Percentiles rank a stretch among this genome's conserved stretches.
Conservation (phyloP, 2,329 filamentous ascomycete species). For the Colletotrichum sp. region DNA sequence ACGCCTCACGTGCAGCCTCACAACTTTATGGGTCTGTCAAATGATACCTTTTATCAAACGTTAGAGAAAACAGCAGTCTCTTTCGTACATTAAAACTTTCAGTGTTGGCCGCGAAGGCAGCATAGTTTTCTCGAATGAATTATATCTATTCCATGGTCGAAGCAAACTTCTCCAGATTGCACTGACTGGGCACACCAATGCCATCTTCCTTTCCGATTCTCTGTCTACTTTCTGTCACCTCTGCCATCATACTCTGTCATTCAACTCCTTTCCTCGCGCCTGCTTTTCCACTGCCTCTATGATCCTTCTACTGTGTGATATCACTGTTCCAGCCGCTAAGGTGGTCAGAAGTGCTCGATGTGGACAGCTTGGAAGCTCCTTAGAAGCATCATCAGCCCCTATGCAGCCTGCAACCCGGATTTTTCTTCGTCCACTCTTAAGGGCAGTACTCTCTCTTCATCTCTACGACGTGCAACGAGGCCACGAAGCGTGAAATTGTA, state of each 20-base stretch:
- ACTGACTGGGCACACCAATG: background rate
- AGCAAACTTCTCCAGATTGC: fast-evolving
- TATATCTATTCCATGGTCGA: background rate
- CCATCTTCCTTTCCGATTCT: background rate
- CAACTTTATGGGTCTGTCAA: too few species aligned
- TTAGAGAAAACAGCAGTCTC: background rate
- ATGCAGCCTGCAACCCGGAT: background rate
- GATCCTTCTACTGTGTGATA: background rate
- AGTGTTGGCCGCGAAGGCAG: background rate
- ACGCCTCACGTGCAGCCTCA: background rate
- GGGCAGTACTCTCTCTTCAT: background rate
- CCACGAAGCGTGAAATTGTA: background rate
- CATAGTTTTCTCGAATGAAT: background rate
- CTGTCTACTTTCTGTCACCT: background rate
- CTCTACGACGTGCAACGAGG: background rate
- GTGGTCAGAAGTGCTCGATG: background rate
- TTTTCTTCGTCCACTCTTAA: background rate
- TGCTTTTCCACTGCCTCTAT: fast-evolving
- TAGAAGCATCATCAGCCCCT: background rate
- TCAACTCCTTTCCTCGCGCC: background rate
- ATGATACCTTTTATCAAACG: too few species aligned
- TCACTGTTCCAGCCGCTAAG: background rate
- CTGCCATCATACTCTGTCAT: background rate
- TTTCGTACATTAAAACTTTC: background rate
- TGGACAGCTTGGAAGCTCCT: background rate